A percentile compares a stretch with the other conserved stretches of the same genome.
phyloP scores from a whole-genome alignment of 768 basidiomycete genomes.

The Mycena albidolilacea region DNA sequence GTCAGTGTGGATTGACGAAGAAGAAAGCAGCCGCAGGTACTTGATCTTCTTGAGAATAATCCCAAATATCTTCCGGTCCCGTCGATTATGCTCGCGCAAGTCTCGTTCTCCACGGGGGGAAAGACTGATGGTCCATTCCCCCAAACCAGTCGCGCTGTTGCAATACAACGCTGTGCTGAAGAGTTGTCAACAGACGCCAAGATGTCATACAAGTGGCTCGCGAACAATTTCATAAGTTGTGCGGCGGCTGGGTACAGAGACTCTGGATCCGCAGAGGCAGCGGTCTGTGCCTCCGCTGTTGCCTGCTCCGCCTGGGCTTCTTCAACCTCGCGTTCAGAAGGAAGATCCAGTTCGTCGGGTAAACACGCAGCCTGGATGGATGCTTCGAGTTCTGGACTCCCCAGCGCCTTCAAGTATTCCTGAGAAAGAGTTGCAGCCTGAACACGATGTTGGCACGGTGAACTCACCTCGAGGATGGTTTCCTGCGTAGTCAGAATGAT shows the following conservation, averaged over 20 bases:
- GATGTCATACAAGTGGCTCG: no score
- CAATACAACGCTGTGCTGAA: slow-evolving; percentile 31
- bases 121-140: slow-evolving; percentile 59
- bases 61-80: slow-evolving; percentile 53
- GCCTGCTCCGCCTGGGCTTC: slow-evolving; percentile 54
- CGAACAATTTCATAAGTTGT: slow-evolving; percentile 35
- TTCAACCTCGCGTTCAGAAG: slow-evolving; percentile 49
- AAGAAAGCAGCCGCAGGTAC: slow-evolving; percentile 51
- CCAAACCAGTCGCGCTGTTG: slow-evolving; percentile 30
- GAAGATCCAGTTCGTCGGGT: background rate
- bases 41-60: slow-evolving; percentile 77
- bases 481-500: slow-evolving; percentile 46
- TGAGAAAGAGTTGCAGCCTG: background rate
- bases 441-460: slow-evolving; percentile 50
- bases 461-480: slow-evolving; percentile 65
- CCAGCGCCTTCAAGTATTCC: slow-evolving; percentile 29
- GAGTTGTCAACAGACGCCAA: background rate
- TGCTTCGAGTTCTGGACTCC: slow-evolving; percentile 16
- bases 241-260: background rate
- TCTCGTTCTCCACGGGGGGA: slow-evolving; percentile 43
- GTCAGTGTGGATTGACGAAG: background rate
- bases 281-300: slow-evolving; percentile 58
- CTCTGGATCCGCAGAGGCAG: background rate
- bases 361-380: slow-evolving; percentile 24
- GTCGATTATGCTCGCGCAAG: slow-evolving; percentile 49